A percentile compares a stretch with the other conserved stretches of the same genome.
These are phyloP conservation scores for Otatea glauca DNA, from an alignment of 176 grass and related monocot genomes.

Conservation along the genomic window DNA sequence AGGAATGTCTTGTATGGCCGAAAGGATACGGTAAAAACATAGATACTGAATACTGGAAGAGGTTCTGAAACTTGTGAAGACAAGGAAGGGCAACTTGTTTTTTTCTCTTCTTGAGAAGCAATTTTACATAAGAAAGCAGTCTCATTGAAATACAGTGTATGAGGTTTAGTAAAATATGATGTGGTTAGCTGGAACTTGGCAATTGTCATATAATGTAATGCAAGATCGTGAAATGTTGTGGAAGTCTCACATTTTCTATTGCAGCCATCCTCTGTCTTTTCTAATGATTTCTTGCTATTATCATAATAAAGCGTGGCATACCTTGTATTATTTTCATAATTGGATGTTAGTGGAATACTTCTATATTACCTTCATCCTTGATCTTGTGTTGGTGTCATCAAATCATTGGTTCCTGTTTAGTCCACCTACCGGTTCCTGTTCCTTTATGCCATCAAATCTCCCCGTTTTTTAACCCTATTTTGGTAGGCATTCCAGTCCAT, in stretches of 20 bases:
- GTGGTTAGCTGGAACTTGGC: slow-evolving; percentile 5
- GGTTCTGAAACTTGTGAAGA: slow-evolving; percentile 43
- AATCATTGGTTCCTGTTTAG: not conserved
- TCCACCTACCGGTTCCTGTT: not conserved
- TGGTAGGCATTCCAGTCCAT: too few relatives aligned
- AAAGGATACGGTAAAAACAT: slow-evolving; percentile 10
- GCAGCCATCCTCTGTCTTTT: not conserved
- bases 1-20: slow-evolving; percentile 12
- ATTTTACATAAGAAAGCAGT: slow-evolving; percentile 3
- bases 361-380: not conserved
- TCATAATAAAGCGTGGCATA: slow-evolving; percentile 24
- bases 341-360: slow-evolving; percentile 30
- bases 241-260: not conserved
- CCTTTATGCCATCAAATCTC: too few relatives aligned
- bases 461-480: too few relatives aligned
- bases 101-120: not conserved
- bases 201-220: slow-evolving; percentile 8
- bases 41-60: slow-evolving; percentile 27
- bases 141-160: not conserved
- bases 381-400: not conserved
- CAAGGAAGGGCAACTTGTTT: slow-evolving; percentile 22
- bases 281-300: not conserved
- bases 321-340: slow-evolving; percentile 9
- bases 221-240: slow-evolving; percentile 35
- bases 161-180: not conserved